phyloP scores from a whole-genome alignment of 2,329 filamentous ascomycete species.

The Penicillium sp. region DNA sequence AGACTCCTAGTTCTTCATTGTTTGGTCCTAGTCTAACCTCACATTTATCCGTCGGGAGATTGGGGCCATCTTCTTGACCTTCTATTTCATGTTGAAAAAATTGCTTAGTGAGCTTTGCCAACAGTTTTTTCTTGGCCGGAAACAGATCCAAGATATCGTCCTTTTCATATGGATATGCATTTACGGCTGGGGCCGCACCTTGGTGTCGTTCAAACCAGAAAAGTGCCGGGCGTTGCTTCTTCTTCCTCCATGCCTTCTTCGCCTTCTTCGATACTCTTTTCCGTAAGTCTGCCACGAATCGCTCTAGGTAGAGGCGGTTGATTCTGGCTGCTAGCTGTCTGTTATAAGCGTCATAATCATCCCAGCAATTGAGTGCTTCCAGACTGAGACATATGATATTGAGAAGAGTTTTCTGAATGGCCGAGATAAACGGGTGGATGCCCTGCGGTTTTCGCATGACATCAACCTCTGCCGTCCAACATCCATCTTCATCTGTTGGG shows the following conservation, averaged over 20 bases:
- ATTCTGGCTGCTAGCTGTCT: slow-evolving; percentile 20
- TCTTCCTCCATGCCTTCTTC: slow-evolving; percentile 5
- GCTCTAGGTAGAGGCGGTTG: slow-evolving; percentile 22
- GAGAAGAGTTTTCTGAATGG: slow-evolving; percentile 32
- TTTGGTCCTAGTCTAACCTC: slow-evolving; percentile 9
- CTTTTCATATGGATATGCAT: slow-evolving; percentile 34
- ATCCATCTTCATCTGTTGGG: slow-evolving; percentile 6
- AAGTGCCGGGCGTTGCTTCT: slow-evolving; percentile 4
- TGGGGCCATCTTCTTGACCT: neutral
- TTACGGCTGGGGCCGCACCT: slow-evolving; percentile 23
- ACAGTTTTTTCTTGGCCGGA: slow-evolving; percentile 19
- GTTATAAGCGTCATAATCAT: slow-evolving; percentile 30
- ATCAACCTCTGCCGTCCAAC: slow-evolving; percentile 17
- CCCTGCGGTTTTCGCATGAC: slow-evolving; percentile 30
- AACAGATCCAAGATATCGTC: slow-evolving; percentile 21
- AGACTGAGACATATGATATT: slow-evolving; percentile 38
- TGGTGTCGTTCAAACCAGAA: slow-evolving; percentile 32
- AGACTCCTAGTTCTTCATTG: slow-evolving; percentile 27
- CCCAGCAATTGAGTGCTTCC: slow-evolving; percentile 34
- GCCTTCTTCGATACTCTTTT: slow-evolving; percentile 5
- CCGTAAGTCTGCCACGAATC: slow-evolving; percentile 25
- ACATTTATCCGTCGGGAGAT: neutral
- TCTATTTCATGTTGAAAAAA: slow-evolving; percentile 19
- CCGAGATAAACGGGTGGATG: slow-evolving; percentile 34
- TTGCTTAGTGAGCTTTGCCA: slow-evolving; percentile 27